Evolutionary conservation across 257 asterid genomes (phyloP), one percentile per base, ranked within the genome.

Genomic region (Cordia subcordata): DNA sequence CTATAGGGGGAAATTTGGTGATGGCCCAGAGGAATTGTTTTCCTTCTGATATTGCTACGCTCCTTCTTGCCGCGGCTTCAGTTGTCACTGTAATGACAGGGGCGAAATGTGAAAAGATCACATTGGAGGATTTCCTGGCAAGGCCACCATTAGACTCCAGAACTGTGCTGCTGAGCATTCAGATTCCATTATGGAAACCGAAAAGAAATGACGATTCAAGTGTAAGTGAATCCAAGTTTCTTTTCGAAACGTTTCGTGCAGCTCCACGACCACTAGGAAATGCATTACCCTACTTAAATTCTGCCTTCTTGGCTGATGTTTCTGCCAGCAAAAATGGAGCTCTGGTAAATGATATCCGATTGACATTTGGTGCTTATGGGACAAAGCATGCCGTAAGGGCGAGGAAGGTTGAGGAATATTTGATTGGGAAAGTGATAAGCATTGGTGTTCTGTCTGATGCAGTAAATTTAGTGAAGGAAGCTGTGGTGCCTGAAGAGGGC

Each of bases 1-100:
- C 88, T 69, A 58, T 85, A 1, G 94, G 91, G 17, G 94, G 94
- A 32, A 85, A 85, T 75, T 63, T 85, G 68, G 83, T 85, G 42
- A 83, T 83, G 88, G 81, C 90, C 55, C 91, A 85, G 58, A 79
- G 77, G 68, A 81, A 77, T 51, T n/a, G 58, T 72, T 85, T 85
- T 75, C 91, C 94, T 58, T 85, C 94, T 0, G 94, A 85, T 70
- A 77, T 81, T 45, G 82, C 75, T 55, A 85, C 94, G 3, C 49
- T 85, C 53, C 81, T 85, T 71, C 81, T 85, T 68, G 74, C 85
- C 4, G 76, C 64, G 56, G 66, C 62, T 64, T 62, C 84, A 42
- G 72, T 68, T 22, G 81, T 85, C 58, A 81, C 66, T 57, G 53
- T 85, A 49, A 20, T 72, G 57, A 68, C 68, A 8, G 68, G 66